These are phyloP conservation scores for Trichoderma cornu-damae DNA, from an alignment of 2,329 filamentous ascomycete species.

Conservation along the genomic window DNA sequence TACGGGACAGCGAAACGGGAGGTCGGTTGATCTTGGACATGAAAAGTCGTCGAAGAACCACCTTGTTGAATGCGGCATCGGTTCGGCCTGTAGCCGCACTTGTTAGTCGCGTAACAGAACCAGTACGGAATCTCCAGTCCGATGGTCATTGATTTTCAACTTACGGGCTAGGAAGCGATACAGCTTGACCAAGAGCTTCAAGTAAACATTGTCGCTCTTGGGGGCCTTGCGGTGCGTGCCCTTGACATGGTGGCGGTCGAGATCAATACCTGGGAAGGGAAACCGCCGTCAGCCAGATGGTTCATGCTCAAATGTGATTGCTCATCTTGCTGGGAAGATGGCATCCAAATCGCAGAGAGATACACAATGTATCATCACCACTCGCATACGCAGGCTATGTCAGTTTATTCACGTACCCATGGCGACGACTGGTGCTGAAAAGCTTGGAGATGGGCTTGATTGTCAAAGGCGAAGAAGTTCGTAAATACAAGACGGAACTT, in stretches of 20 bases:
- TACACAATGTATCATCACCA: conserved; percentile 33
- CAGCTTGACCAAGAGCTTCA: conserved; percentile 96
- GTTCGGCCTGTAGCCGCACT: conserved; percentile 67
- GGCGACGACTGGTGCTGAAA: conserved; percentile 45
- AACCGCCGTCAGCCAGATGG: conserved; percentile 57
- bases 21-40: conserved; percentile 99
- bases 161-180: conserved; percentile 95
- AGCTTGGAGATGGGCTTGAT: conserved; percentile 38
- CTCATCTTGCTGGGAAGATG: conserved; percentile 24
- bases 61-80: conserved; percentile 97
- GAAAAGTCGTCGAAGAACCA: conserved; percentile 92
- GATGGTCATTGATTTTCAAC: conserved; percentile 36
- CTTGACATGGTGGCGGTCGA: conserved; percentile 64
- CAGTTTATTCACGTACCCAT: conserved; percentile 54
- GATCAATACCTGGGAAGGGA: conserved; percentile 61
- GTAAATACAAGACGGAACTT: conserved; percentile 20
- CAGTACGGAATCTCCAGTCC: neutral
- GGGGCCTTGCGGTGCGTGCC: conserved; percentile 82
- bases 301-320: conserved; percentile 55
- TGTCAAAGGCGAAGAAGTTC: conserved; percentile 33
- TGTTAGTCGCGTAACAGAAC: neutral
- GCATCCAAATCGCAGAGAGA: conserved; percentile 20
- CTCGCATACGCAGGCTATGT: conserved; percentile 47
- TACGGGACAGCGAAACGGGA: conserved; percentile 89
- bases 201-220: conserved; percentile 97